These are phyloP conservation scores for carrot (Daucus carota) DNA, from an alignment of 129 eudicot genomes.

Conservation along the genomic window DH1_v3.0 NC_030384.2:33971001-33971500, in stretches of 20 bases:
- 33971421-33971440: not conserved
- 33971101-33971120: not conserved
- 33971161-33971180: not conserved
- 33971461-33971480: constrained; percentile 66
- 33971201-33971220: not conserved
- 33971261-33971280: not conserved
- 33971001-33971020: not conserved
- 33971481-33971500: constrained; percentile 87
- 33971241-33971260: not conserved
- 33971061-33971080: not conserved
- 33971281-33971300: too few relatives aligned
- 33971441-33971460: not conserved
- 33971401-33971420: not conserved
- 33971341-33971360: not conserved
- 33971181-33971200: not conserved
- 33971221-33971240: not conserved
- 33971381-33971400: not conserved
- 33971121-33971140: not conserved
- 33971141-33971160: not conserved
- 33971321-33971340: not conserved
- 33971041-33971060: not conserved
- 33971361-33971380: not conserved
- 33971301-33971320: too few relatives aligned
- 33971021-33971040: not conserved
- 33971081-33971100: not conserved